Base-by-base conservation (phyloP, 352 stramenopile species). In the Globisporangium recalcitrans region DNA sequence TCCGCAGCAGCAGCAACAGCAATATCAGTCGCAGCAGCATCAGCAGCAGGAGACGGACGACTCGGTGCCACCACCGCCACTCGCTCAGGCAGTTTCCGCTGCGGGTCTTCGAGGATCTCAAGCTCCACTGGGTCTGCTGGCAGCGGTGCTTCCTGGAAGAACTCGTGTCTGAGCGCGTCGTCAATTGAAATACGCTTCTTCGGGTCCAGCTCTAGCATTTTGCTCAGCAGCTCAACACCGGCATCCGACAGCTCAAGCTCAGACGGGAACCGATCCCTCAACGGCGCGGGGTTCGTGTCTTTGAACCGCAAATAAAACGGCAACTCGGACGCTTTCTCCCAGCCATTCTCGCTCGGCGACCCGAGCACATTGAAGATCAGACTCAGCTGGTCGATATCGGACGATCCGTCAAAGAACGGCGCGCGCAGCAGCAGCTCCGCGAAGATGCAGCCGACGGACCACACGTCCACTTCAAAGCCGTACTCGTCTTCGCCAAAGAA, bases 381-480 rank as follows among this genome's bases (percentile, higher is more conserved):
- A 62, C 80, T 91, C 21, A 93, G 71, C 65, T 92, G 81, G 44
- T 91, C 85, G 60, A 94, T 91, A 56, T 92, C 85, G 21, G 85
- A 91, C 1, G 68, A 70, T 2, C 85, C 83, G 22, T 90, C 80
- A 8, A 87, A 85, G 34, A 85, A 76, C 2, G 81, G 74, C 29
- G 64, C 64, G 19, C 81, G 78, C 52, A 90, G 63, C 48, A 92
- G 44, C 72, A 94, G 72, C 64, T 94, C 85, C 1, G 76, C 81
- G 48, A 94, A 91, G 55, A 94, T 86, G 60, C 83, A 94, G 31
- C 85, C 85, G 3, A 88, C 69, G 0, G 81, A 90, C 83, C 85
- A 94, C 64, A 91, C 77, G 57, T 94, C 83, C 48, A 92, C 77
- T 38, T 75, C 72, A 19, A 67, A 64, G 5, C 73, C 75, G 70